Evolutionary conservation across 352 stramenopile genomes (phyloP).

Genomic region (Phytophthora fragariaefolia): DNA sequence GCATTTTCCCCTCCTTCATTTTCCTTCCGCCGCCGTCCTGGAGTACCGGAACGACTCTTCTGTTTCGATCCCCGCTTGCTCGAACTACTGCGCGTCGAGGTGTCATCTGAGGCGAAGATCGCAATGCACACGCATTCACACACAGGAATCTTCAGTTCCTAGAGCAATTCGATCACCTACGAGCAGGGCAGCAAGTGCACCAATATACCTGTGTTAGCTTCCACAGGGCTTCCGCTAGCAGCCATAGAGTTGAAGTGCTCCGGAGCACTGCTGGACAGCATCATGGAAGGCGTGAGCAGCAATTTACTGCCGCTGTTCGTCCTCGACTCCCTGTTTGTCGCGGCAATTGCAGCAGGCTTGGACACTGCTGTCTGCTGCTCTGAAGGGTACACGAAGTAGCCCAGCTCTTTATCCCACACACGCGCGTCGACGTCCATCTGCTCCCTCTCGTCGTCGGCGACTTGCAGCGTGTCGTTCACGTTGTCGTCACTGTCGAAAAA

Average conservation of each 20-base stretch:
- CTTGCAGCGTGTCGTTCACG: conserved; percentile 66
- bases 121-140: conserved; percentile 25
- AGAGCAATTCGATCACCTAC: conserved; percentile 8
- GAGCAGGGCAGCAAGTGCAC: conserved; percentile 17
- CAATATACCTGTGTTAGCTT: conserved; percentile 31
- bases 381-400: conserved; percentile 85
- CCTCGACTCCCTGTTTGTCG: conserved; percentile 23
- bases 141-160: conserved; percentile 18
- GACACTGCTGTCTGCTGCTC: conserved; percentile 36
- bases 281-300: conserved; percentile 76
- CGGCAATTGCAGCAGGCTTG: conserved; percentile 16
- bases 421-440: conserved; percentile 81
- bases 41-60: conserved; percentile 51
- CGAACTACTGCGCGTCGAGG: conserved; percentile 48
- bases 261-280: conserved; percentile 73
- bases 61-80: conserved; percentile 57
- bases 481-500: conserved; percentile 82
- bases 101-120: conserved; percentile 29
- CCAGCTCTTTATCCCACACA: conserved; percentile 83
- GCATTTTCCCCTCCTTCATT: conserved; percentile 41
- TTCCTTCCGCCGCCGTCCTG: conserved; percentile 47
- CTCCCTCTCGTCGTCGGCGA: conserved; percentile 52
- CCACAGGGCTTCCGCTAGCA: conserved; percentile 20
- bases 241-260: conserved; percentile 38
- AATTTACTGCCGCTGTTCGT: conserved; percentile 45